phyloP scores from a whole-genome alignment of 345 rosid species.

The Eucalyptus cloeziana region DNA sequence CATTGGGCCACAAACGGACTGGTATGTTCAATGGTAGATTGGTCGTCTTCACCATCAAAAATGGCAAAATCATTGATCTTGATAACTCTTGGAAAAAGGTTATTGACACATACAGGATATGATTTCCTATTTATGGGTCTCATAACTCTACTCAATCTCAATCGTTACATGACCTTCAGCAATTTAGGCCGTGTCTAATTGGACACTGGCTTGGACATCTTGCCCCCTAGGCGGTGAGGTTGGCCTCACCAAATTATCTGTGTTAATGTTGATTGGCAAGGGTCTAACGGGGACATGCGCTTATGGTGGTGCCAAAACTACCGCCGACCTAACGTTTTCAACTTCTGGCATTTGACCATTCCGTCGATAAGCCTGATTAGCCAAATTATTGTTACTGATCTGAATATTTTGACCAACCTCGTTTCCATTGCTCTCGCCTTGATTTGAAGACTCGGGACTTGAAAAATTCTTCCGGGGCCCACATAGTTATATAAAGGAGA shows the following conservation, averaged over 20 bases:
- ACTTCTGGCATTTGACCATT: not conserved
- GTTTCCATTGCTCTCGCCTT: not conserved
- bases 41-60: not conserved
- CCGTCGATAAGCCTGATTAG: not conserved
- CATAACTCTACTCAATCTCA: not conserved
- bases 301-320: not conserved
- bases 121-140: not conserved
- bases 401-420: not conserved
- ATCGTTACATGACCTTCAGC: not conserved
- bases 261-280: not conserved
- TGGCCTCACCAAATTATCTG: no score
- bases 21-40: not conserved
- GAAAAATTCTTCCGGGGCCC: not conserved
- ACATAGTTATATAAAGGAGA: not conserved
- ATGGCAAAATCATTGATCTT: not conserved
- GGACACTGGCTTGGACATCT: no score
- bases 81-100: not conserved
- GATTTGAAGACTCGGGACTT: not conserved
- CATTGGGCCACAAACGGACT: not conserved
- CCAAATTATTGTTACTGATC: not conserved
- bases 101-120: not conserved
- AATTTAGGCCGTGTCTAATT: no score
- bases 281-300: not conserved
- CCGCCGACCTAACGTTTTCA: not conserved
- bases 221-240: no score